Conservation (phyloP, 2,329 filamentous ascomycete genomes). For the Lasiodiplodia hormozganensis region DNA sequence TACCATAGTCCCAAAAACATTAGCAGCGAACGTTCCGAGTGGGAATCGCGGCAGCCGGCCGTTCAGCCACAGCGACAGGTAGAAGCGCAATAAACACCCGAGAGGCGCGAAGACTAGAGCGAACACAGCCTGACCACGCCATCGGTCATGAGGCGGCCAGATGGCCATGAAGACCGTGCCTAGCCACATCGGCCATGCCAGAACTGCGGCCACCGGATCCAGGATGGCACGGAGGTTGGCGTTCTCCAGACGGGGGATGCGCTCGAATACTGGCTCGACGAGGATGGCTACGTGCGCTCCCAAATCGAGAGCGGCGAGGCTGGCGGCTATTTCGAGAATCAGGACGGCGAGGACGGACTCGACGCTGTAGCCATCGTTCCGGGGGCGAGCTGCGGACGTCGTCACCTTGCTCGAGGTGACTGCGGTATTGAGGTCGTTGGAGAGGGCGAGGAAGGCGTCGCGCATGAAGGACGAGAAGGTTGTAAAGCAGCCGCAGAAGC, state of each 20-base stretch:
- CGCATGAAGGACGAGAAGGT: conserved; percentile 87
- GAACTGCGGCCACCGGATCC: conserved; percentile 68
- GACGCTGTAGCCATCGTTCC: conserved; percentile 69
- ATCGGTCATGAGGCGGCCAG: conserved; percentile 70
- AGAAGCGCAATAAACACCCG: conserved; percentile 79
- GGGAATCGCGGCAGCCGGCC: conserved; percentile 71
- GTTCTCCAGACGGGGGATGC: background rate
- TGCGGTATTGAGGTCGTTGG: conserved; percentile 68
- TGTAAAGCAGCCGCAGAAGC: conserved; percentile 88
- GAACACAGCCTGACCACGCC: conserved; percentile 79
- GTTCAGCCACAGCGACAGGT: conserved; percentile 74
- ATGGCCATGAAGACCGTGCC: conserved; percentile 75
- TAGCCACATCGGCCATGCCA: conserved; percentile 79
- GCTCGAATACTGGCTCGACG: conserved; percentile 58
- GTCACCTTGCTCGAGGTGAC: conserved; percentile 53
- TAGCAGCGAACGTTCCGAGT: conserved; percentile 83
- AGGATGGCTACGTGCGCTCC: conserved; percentile 75
- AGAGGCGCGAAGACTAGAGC: conserved; percentile 82
- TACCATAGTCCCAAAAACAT: conserved; percentile 76
- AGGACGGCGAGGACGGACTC: conserved; percentile 79
- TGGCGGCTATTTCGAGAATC: conserved; percentile 76
- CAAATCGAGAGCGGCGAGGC: conserved; percentile 70
- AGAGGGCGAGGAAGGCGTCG: conserved; percentile 78
- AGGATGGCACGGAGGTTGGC: conserved; percentile 60
- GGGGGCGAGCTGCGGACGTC: conserved; percentile 46